Base-by-base conservation (phyloP, 345 rosid species). In the Anacardium occidentale region DNA sequence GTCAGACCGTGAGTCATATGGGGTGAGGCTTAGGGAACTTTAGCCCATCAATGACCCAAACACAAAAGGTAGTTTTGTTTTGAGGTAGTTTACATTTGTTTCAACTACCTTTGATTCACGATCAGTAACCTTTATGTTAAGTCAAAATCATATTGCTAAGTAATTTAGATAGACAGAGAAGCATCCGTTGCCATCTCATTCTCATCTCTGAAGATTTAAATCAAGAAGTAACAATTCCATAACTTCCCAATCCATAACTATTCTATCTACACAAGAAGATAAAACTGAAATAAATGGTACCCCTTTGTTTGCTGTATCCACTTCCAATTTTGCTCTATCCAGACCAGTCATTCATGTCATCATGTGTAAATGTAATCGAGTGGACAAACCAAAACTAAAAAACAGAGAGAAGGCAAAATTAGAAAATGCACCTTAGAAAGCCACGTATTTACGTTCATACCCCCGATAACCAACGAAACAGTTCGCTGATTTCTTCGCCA, bases 381-480 rank as follows among this genome's bases (percentile, higher is more conserved):
- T 79, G 79, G 78, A 73, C 40, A 29, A 45, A 66, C 74, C 73
- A 1, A 7, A 34, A 14, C 53, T 3, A 12, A 48, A 13, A 12
- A 50, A 15, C 53, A 13, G 4, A 4, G 53, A 13, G 53, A 18
- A 50, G 18, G 6, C 53, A 32, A 72, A 63, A 13, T 13, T 3
- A 47, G 13, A 24, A 69, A 37, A 68, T 47, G 10, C n/a, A 32
- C 51, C 51, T 47, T 11, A 14, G 44, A 12, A 7, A 25, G 12
- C 24, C 20, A 10, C 22, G 18, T 54, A 15, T 61, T 79, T 75
- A 70, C 76, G 56, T 0, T 88, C 78, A 94, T 76, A 88, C 84
- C 70, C 91, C 97, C 18, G 98, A 94, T 44, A 89, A 77, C 97
- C 98, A 94, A 52, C 97, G 89, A 75, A 94, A 94, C 63, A 90